Conservation (phyloP, 768 basidiomycete species). For the Russula vinacea region DNA sequence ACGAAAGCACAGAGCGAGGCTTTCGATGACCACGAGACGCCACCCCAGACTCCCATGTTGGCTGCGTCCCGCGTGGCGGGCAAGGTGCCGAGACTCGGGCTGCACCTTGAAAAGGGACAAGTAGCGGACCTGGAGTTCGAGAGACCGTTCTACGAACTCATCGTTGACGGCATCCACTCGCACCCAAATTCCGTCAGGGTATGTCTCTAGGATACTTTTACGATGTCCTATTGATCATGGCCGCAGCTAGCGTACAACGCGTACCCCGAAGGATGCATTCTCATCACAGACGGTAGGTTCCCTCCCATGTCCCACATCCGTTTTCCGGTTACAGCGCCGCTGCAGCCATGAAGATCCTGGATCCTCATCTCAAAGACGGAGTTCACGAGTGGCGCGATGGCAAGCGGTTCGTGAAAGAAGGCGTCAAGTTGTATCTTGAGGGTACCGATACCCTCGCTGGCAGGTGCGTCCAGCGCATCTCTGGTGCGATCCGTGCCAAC, state of each 20-base stretch:
- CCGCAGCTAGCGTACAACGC: constrained; percentile 75
- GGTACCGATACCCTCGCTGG: constrained; percentile 88
- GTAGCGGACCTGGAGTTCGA: constrained; percentile 48
- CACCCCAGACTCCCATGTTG: constrained; percentile 49
- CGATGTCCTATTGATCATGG: constrained; percentile 10
- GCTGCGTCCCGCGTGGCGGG: constrained; percentile 21
- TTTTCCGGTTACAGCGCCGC: not conserved
- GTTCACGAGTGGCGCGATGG: constrained; percentile 87
- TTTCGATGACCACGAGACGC: constrained; percentile 55
- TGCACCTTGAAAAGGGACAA: constrained; percentile 46
- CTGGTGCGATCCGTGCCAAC: not conserved
- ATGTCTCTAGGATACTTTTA: constrained; percentile 33
- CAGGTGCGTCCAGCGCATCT: constrained; percentile 47
- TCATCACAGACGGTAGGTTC: constrained; percentile 84
- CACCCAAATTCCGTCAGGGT: constrained; percentile 89
- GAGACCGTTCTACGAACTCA: constrained; percentile 83
- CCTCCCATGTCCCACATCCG: not conserved
- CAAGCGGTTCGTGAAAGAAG: constrained; percentile 74
- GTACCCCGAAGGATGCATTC: constrained; percentile 80
- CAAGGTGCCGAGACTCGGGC: constrained; percentile 31
- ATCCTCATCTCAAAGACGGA: constrained; percentile 80
- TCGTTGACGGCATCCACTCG: constrained; percentile 84
- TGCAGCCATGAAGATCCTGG: constrained; percentile 79
- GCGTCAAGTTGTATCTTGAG: constrained; percentile 74
- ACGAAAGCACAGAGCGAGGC: constrained; percentile 45